Evolutionary conservation across 768 basidiomycete genomes (phyloP), one percentile per base, ranked within the genome.

Genomic region (Roridomyces roridus): DNA sequence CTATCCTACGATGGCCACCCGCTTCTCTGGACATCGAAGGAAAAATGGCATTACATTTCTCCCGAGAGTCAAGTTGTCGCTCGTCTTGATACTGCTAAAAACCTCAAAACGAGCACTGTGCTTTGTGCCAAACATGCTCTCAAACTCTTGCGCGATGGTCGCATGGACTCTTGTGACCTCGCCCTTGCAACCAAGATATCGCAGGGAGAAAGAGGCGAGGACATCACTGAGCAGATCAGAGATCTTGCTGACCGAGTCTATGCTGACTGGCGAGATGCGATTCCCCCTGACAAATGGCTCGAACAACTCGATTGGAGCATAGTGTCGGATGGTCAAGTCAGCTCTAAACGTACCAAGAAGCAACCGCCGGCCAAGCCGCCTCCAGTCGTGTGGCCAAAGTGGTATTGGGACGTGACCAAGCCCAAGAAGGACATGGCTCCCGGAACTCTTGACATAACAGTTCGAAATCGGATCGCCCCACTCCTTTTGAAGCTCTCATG

Each of bases 371-470:
- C 62, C 14, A 83, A 81, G 62, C 74, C 75, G 4, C 79, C 79
- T 11, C 74, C 80, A 0, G 80, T 87, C 0, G 51, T 78, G n/a
- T 98, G 96, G 94, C 96, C 96, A 1, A 91, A 92, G 69, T 98
- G 97, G 97, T 99, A 92, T 68, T 94, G 89, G 91, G 95, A 98
- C 23, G 83, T 93, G 4, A 78, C 88, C 3, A 86, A 80, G 64
- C 92, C 89, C 4, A 89, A 83, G 74, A 88, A 87, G 68, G 86
- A 77, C 54, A 66, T 77, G 52, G 77, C 82, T 6, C 86, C 86
- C 1, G 94, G 89, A 20, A 83, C 86, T 2, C 80, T 97, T 25
- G 94, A 98, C 67, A 75, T 98, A 60, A 94, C 94, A 6, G 85
- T 89, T 24, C 86, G 92, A 51, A 94, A 85, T 62, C 86, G 90